Percentiles rank a stretch among this genome's conserved stretches.
phyloP scores from a whole-genome alignment of 2,329 filamentous ascomycete genomes.

The Botrytis porri region DNA sequence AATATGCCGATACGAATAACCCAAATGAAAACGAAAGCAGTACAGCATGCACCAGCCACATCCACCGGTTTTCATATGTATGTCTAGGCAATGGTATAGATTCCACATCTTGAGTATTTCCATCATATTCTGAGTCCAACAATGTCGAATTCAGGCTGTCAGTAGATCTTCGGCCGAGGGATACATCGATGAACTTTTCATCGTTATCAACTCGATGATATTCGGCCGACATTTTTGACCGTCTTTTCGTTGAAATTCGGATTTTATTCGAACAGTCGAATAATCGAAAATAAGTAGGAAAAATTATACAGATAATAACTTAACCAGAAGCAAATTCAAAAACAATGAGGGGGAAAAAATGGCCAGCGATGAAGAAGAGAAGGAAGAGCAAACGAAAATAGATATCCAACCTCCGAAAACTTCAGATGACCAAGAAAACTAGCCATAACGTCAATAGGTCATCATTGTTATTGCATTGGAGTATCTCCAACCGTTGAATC shows the following conservation, averaged over 20 bases:
- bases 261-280: not conserved
- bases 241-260: not conserved
- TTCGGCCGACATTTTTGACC: constrained; percentile 29
- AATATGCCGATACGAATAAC: constrained; percentile 33
- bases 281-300: not conserved
- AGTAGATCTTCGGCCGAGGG: constrained; percentile 26
- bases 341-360: not conserved
- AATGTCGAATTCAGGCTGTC: constrained; percentile 27
- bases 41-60: constrained; percentile 34
- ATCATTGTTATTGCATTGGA: not conserved
- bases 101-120: not conserved
- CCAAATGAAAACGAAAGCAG: constrained; percentile 32
- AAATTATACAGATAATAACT: not conserved
- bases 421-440: not conserved
- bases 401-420: not conserved
- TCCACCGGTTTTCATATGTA: constrained; percentile 28
- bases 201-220: constrained; percentile 31
- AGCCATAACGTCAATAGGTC: not conserved
- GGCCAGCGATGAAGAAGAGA: not conserved
- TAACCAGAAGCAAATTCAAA: not conserved
- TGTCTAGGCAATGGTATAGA: not conserved
- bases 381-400: not conserved
- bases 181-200: constrained; percentile 31
- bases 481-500: not conserved
- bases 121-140: constrained; percentile 32